Evolutionary conservation across 225 moss, liverwort and hornwort genomes (phyloP), one percentile per base, ranked within the genome.

Genomic region (Pseudisothecium myosuroides): DNA sequence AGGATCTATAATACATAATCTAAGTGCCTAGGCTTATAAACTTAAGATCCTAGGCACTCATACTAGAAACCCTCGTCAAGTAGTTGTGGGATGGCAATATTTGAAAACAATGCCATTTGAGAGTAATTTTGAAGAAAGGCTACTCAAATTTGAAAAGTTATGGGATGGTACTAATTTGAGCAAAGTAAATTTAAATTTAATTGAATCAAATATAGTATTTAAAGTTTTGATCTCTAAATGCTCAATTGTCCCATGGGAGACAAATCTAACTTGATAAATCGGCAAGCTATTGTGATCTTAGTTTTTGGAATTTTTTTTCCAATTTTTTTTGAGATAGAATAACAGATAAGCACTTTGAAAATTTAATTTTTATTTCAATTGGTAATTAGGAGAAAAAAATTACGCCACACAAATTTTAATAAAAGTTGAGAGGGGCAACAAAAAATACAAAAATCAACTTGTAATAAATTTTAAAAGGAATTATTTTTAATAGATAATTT

Each of bases 301-400:
- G 31, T 47, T 47, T 9, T 18, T 11, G 2, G 2, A 29, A 47
- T 29, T 6, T 45, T 45, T 3, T 14, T 17, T 1, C 4, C 1
- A 6, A 6, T 0, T 6, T 7, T 18, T 73, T 29, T 47, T 18
- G 1, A 31, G 31, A 31, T 4, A 18, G 4, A 18, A 31, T 4
- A 74, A 74, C 0, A 47, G 0, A 74, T 31, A 31, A 19, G 4
- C 2, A 31, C 31, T 31, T 74, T 11, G 10, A 19, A 74, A 49
- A 1, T 31, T 7, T 7, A 75, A 32, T 11, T 11, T 75, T 6
- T 49, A 7, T 19, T 49, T 20, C 7, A 20, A 75, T 19, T 17
- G 5, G 7, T 32, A 0, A 2, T 0, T 12, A 1, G 7, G 4
- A 49, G n/a, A 11, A 31, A 75, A 75, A 49, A 3, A 0, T 19